Conservation (phyloP, 208 protist species). For the Crithidia thermophila region DNA sequence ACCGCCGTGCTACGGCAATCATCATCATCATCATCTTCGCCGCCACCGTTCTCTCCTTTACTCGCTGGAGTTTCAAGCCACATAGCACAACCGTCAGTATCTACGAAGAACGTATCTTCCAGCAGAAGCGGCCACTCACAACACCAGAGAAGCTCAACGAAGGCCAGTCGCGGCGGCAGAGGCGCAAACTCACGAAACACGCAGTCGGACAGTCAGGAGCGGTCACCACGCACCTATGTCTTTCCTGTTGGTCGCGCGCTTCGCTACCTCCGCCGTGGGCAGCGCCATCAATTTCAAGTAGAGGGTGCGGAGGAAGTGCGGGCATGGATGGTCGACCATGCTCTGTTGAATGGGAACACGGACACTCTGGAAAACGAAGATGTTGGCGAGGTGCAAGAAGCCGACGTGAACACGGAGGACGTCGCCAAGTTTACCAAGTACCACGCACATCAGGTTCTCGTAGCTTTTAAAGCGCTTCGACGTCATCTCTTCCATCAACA, state of each 20-base stretch:
- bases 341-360: neutral
- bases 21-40: too few species aligned
- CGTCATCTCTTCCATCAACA: neutral
- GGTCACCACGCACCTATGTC: constrained; percentile 9
- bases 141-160: too few species aligned
- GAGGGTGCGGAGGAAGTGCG: constrained; percentile 16
- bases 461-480: constrained; percentile 38
- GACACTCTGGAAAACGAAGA: neutral
- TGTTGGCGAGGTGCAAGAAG: neutral
- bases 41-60: too few species aligned
- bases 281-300: constrained; percentile 4
- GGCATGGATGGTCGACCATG: neutral
- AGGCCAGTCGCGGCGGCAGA: neutral
- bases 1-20: too few species aligned
- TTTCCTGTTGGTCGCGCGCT: constrained; percentile 47
- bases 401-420: constrained; percentile 5
- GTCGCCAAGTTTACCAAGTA: constrained; percentile 53
- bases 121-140: too few species aligned
- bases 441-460: constrained; percentile 77
- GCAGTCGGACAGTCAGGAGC: neutral
- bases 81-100: too few species aligned
- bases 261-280: constrained; percentile 32
- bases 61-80: too few species aligned
- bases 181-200: neutral
- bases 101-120: too few species aligned